phyloP scores from a whole-genome alignment of 805 yeast genomes.

The Saccharomycopsis microspora region DNA sequence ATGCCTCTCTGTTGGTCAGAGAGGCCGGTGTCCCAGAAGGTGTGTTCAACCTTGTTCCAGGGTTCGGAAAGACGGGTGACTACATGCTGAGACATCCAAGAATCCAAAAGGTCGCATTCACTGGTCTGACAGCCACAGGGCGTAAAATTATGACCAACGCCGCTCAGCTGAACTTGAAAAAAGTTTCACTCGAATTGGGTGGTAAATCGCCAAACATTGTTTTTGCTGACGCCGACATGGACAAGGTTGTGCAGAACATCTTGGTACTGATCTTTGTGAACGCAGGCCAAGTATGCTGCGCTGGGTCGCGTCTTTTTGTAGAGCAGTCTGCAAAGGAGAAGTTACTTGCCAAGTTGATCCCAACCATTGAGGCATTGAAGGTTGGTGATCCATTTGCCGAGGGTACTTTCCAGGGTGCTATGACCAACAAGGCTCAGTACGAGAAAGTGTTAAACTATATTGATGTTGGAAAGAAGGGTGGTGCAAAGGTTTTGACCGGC shows the following conservation, averaged over 20 bases:
- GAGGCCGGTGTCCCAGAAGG: conserved; percentile 89
- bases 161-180: conserved; percentile 73
- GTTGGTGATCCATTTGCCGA: conserved; percentile 81
- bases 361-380: conserved; percentile 40
- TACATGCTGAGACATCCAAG: conserved; percentile 68
- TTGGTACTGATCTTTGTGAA: conserved; percentile 79
- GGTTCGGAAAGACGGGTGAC: conserved; percentile 80
- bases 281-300: conserved; percentile 93
- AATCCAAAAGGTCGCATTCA: conserved; percentile 84
- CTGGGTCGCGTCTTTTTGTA: conserved; percentile 83
- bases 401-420: conserved; percentile 80
- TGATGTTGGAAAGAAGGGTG: conserved; percentile 68
- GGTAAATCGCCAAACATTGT: conserved; percentile 92
- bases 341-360: conserved; percentile 48
- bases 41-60: conserved; percentile 76
- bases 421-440: conserved; percentile 70
- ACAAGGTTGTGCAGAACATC: conserved; percentile 63
- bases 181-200: conserved; percentile 88
- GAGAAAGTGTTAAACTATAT: conserved; percentile 70
- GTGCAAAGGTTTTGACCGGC: conserved; percentile 66
- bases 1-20: conserved; percentile 51
- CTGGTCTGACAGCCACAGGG: conserved; percentile 94
- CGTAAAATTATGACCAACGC: conserved; percentile 71
- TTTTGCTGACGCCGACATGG: conserved; percentile 74
- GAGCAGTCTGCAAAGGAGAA: conserved; percentile 78